A percentile compares a stretch with the other conserved stretches of the same genome.
Conservation (phyloP, 495 filamentous ascomycete species). For the Lophium mytilinum region DNA sequence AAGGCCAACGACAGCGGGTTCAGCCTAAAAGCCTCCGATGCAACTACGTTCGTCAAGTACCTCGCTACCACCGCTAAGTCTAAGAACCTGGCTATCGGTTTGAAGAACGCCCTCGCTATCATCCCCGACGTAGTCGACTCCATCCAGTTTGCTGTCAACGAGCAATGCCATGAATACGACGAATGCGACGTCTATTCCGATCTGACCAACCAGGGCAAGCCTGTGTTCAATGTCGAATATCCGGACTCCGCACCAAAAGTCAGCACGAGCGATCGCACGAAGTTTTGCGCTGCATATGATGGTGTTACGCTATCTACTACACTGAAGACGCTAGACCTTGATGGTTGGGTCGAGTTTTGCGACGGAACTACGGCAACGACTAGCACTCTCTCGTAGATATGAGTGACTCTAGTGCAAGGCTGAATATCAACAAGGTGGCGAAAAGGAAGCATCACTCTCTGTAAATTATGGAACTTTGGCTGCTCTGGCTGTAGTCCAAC, state of each 20-base stretch:
- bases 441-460: no score
- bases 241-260: slow-evolving; percentile 29
- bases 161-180: slow-evolving; percentile 53
- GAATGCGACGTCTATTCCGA: slow-evolving; percentile 49
- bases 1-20: slow-evolving; percentile 43
- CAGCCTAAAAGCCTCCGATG: slow-evolving; percentile 43
- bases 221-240: slow-evolving; percentile 69
- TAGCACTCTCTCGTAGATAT: background rate
- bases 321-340: slow-evolving; percentile 51
- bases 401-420: no score
- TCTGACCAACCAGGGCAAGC: slow-evolving; percentile 51
- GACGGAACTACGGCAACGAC: slow-evolving; percentile 2
- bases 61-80: slow-evolving; percentile 45
- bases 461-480: no score
- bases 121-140: slow-evolving; percentile 46
- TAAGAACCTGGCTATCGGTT: slow-evolving; percentile 46
- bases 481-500: no score
- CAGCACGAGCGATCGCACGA: slow-evolving; percentile 35
- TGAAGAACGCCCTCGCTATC: slow-evolving; percentile 58
- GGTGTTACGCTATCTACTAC: slow-evolving; percentile 48
- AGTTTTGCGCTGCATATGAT: slow-evolving; percentile 35
- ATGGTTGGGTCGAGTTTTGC: slow-evolving; percentile 43
- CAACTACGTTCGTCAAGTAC: slow-evolving; percentile 52
- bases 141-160: slow-evolving; percentile 62
- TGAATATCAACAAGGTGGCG: no score